Percentiles rank a stretch among this genome's conserved stretches.
These are phyloP conservation scores for Boehmeria nivea DNA, from an alignment of 306 rosid genomes.

Conservation along the genomic window DNA sequence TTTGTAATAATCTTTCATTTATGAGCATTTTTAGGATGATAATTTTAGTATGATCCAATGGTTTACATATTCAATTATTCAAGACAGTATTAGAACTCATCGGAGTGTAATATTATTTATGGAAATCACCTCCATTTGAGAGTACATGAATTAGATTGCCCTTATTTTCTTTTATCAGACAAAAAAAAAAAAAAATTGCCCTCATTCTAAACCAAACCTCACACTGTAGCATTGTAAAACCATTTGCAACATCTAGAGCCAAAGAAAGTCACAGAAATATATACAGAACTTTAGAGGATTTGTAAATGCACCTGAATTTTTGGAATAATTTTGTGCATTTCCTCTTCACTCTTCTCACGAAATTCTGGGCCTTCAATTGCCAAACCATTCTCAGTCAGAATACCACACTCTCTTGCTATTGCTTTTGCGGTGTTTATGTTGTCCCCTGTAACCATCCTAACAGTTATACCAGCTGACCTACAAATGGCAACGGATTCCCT, in stretches of 20 bases:
- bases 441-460: constrained; percentile 96
- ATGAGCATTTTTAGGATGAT: too few relatives aligned
- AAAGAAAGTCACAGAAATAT: too few relatives aligned
- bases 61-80: too few relatives aligned
- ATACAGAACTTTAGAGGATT: too few relatives aligned
- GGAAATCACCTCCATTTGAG: too few relatives aligned
- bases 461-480: constrained; percentile 87
- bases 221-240: neutral
- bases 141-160: too few relatives aligned
- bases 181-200: neutral
- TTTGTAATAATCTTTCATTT: too few relatives aligned
- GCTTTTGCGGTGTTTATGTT: constrained; percentile 97
- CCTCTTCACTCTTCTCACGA: constrained; percentile 70
- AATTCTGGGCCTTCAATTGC: constrained; percentile 96
- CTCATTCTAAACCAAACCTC: neutral
- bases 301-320: constrained; percentile 60
- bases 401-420: constrained; percentile 96
- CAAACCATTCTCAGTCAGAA: constrained; percentile 68
- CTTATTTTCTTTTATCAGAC: too few relatives aligned
- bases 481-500: constrained; percentile 88
- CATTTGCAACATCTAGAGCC: neutral
- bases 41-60: too few relatives aligned
- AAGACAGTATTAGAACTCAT: too few relatives aligned
- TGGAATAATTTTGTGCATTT: constrained; percentile 61
- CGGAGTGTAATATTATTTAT: too few relatives aligned